Evolutionary conservation across 352 stramenopile species (phyloP), one percentile per base, ranked within the genome.

Genomic region (Phytophthora sojae): DNA sequence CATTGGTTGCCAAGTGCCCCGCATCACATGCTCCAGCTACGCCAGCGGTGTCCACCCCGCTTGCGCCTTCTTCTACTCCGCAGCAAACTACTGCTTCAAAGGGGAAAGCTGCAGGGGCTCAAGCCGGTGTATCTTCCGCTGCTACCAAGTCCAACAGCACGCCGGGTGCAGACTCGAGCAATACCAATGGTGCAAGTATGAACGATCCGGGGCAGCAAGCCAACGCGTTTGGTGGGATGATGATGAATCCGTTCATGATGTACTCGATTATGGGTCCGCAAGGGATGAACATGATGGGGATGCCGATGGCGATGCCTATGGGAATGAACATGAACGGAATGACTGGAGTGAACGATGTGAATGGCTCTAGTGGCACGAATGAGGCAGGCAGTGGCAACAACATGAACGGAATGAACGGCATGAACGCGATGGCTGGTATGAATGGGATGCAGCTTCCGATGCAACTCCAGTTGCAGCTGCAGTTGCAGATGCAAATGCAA

Each of bases 241-340:
- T 92, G 83, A 86, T 93, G 74, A 89, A 89, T 23, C 83, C 86
- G 30, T 94, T 95, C 59, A 89, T 95, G 79, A 92, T 94, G 86
- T 94, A 93, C 59, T 73, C 83, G 54, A 93, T 94, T 85, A 91
- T 94, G 83, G 81, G 81, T 26, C 47, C 70, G 2, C 69, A 75
- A 49, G 69, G 52, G 25, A 77, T 80, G 67, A 79, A 79, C 45
- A 77, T 83, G 70, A 81, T 76, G 75, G 76, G 71, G 19, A 89
- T 91, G 80, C 68, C 72, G 3, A 81, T 92, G 67, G 75, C 77
- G 12, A 81, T 88, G 73, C 67, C 76, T 3, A 86, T 90, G 79
- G 77, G 76, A 11, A 83, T 85, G 68, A 74, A 53, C 19, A 64
- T 71, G 56, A 71, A 71, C 29, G 21, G 47, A 5, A 53, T 73